Conservation (phyloP, 164 flowering plant species). For the Buxus sempervirens region DNA sequence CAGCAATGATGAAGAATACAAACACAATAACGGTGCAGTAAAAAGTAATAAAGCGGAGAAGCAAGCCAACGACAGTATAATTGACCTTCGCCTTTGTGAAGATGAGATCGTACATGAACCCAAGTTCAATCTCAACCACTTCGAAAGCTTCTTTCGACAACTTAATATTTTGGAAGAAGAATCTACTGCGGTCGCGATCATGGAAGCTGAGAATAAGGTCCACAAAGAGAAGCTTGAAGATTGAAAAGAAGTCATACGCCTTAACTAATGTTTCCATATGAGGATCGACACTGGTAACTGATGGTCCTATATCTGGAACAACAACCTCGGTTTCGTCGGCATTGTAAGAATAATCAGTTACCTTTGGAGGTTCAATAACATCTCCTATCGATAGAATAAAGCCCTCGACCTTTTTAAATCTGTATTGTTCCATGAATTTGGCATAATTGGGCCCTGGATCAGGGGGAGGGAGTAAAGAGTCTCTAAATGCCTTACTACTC, state of each 20-base stretch:
- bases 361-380: conserved; percentile 13
- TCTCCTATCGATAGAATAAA: conserved; percentile 19
- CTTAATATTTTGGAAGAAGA: conserved; percentile 20
- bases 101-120: conserved; percentile 40
- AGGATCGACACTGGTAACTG: too few species aligned
- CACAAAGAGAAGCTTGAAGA: conserved; percentile 39
- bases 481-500: conserved; percentile 21
- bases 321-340: neutral
- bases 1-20: conserved; percentile 13
- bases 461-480: conserved; percentile 22
- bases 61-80: conserved; percentile 16
- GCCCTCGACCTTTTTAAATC: conserved; percentile 18
- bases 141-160: conserved; percentile 24
- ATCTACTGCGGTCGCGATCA: conserved; percentile 29
- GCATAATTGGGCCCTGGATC: conserved; percentile 36
- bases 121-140: conserved; percentile 43
- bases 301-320: too few species aligned
- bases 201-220: conserved; percentile 33
- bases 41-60: conserved; percentile 23
- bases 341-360: neutral
- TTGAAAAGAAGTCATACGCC: conserved; percentile 27
- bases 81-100: conserved; percentile 37
- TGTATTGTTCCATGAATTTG: conserved; percentile 34
- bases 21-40: conserved; percentile 14
- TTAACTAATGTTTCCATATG: conserved; percentile 17